Percentiles rank a stretch among this genome's conserved stretches.
These are phyloP conservation scores for Penicillium hesseltinei DNA, from an alignment of 2,329 filamentous ascomycete species.

Conservation along the genomic window DNA sequence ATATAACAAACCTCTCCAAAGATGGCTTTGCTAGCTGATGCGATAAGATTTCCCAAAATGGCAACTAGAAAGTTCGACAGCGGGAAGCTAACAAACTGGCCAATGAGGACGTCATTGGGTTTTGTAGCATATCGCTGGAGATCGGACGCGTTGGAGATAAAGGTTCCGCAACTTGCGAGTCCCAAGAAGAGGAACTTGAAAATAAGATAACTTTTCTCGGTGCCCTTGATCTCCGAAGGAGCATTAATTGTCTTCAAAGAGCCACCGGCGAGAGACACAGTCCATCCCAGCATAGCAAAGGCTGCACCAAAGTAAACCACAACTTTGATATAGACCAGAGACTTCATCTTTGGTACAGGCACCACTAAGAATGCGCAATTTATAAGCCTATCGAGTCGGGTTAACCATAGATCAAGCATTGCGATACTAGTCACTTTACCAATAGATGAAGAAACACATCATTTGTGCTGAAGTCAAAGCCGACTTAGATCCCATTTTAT, in stretches of 20 bases:
- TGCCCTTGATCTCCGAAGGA: conserved; percentile 32
- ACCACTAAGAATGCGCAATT: conserved; percentile 43
- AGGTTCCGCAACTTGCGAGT: conserved; percentile 21
- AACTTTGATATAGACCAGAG: conserved; percentile 38
- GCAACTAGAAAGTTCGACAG: conserved; percentile 40
- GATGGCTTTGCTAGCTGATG: conserved; percentile 30
- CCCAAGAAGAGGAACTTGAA: conserved; percentile 40
- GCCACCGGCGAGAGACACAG: conserved; percentile 34
- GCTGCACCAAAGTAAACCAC: conserved; percentile 40
- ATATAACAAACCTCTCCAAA: conserved; percentile 29
- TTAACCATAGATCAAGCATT: not conserved
- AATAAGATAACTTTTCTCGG: conserved; percentile 39
- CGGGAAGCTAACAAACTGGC: conserved; percentile 45
- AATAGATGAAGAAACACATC: conserved; percentile 46
- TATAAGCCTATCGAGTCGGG: conserved; percentile 22
- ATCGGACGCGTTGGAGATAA: conserved; percentile 43
- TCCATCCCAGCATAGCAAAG: conserved; percentile 43
- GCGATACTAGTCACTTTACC: conserved; percentile 18
- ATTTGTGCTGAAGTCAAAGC: conserved; percentile 43
- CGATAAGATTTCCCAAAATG: conserved; percentile 43
- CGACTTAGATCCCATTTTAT: conserved; percentile 43
- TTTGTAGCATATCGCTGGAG: conserved; percentile 46
- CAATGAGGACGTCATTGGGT: conserved; percentile 43
- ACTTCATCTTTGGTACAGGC: conserved; percentile 40
- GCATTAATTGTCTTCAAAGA: conserved; percentile 25